phyloP scores from a whole-genome alignment of 768 basidiomycete genomes.

The Fomitopsis serialis region DNA sequence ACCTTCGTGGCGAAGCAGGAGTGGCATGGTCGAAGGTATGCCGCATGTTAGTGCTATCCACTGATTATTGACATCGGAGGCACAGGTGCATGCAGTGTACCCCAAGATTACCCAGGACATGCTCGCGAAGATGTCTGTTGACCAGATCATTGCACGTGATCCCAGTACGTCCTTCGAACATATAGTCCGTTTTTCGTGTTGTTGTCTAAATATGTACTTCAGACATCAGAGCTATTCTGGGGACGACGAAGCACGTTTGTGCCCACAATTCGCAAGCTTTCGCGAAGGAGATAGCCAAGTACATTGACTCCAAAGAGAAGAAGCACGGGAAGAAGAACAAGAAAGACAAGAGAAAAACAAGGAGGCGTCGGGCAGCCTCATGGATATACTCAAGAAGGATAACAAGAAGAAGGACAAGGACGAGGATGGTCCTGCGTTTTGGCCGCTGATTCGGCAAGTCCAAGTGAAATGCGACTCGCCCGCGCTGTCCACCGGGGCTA shows the following conservation, averaged over 20 bases:
- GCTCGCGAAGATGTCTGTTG: constrained; percentile 42
- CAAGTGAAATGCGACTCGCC: constrained; percentile 48
- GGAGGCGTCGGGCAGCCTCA: constrained; percentile 16
- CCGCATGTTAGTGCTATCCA: not conserved
- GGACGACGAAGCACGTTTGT: constrained; percentile 46
- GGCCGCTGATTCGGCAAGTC: constrained; percentile 62
- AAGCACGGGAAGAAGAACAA: constrained; percentile 37
- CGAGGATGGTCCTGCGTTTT: constrained; percentile 37
- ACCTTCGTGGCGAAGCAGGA: constrained; percentile 54
- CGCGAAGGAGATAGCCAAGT: constrained; percentile 50
- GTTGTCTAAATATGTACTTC: constrained; percentile 1
- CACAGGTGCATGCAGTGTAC: constrained; percentile 57
- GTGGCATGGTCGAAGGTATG: constrained; percentile 56
- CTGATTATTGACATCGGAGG: not conserved
- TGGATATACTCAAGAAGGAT: constrained; percentile 9
- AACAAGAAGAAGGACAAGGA: constrained; percentile 29
- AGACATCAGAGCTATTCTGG: constrained; percentile 42
- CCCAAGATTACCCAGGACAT: constrained; percentile 44
- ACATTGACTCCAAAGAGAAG: constrained; percentile 59
- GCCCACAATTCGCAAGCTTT: constrained; percentile 49
- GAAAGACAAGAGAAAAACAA: constrained; percentile 29
- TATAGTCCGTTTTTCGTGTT: not conserved
- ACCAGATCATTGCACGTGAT: constrained; percentile 47
- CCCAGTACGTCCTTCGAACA: constrained; percentile 34
- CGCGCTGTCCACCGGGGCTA: constrained; percentile 53